Evolutionary conservation across 2,329 filamentous ascomycete species (phyloP).

Genomic region (Sphaerulina musiva): DNA sequence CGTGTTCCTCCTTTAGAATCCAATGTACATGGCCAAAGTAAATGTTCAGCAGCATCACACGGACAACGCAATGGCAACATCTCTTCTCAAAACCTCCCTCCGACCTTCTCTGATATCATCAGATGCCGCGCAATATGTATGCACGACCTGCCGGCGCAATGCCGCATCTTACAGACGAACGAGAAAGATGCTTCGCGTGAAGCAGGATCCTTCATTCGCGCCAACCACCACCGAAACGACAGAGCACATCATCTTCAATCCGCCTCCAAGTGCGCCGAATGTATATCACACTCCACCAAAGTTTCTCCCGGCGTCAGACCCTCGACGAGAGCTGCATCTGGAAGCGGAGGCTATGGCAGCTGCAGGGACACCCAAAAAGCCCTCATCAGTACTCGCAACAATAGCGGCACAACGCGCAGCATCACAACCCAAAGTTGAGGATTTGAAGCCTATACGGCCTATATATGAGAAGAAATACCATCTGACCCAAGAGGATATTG

Average conservation of each 20-base stretch:
- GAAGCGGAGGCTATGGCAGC: slow-evolving; percentile 20
- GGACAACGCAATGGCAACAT: slow-evolving; percentile 21
- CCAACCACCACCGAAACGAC: slow-evolving; percentile 32
- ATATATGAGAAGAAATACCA: slow-evolving; percentile 56
- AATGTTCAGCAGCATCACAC: slow-evolving; percentile 14
- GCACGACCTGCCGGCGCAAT: slow-evolving; percentile 34
- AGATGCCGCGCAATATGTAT: slow-evolving; percentile 24
- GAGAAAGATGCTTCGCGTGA: slow-evolving; percentile 42
- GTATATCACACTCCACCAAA: slow-evolving; percentile 59
- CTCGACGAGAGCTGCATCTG: slow-evolving; percentile 33
- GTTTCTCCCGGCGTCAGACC: slow-evolving; percentile 56
- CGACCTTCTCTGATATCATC: slow-evolving; percentile 23
- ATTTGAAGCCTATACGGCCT: slow-evolving; percentile 47
- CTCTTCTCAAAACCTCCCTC: slow-evolving; percentile 17
- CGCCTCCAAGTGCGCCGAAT: slow-evolving; percentile 56
- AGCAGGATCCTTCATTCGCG: slow-evolving; percentile 41
- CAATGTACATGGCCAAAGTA: background rate
- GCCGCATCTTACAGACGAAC: slow-evolving; percentile 43
- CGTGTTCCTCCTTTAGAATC: slow-evolving; percentile 7
- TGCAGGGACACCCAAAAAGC: slow-evolving; percentile 9
- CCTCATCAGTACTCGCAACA: slow-evolving; percentile 16
- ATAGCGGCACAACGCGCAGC: slow-evolving; percentile 23
- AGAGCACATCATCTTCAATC: slow-evolving; percentile 60
- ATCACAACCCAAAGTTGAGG: slow-evolving; percentile 12
- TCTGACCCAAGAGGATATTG: slow-evolving; percentile 50